Evolutionary conservation across 2,329 filamentous ascomycete genomes (phyloP), one percentile per base, ranked within the genome.

Genomic region (Capronia epimyces): DNA sequence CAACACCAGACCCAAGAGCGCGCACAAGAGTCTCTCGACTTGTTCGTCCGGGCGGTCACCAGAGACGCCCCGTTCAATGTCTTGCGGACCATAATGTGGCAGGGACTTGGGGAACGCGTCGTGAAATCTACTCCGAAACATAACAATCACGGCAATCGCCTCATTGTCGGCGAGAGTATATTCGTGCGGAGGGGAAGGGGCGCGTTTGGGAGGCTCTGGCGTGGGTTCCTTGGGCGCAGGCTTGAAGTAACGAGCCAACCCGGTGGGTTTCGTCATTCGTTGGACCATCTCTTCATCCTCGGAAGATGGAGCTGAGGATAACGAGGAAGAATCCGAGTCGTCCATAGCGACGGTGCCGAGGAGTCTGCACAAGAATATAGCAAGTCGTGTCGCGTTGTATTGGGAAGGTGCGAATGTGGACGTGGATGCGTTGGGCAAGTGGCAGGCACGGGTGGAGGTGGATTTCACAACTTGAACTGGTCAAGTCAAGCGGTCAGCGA

Each of bases 61-160:
- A 55, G 84, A 81, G 45, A 96, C 80, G 45, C 93, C 93, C 67
- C 80, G 79, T 71, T 98, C 93, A 55, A 98, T 81, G 69, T 98
- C 94, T 71, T 98, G 91, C 10, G 93, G 93, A 18, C 93, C 93
- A 61, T 95, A 89, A 66, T 95, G 87, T 59, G 87, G 78, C 29
- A 95, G 77, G 25, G 89, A 93, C 69, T 89, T 86, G 42, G 90
- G 86, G 61, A 98, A 93, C 54, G 82, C 86, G 54, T 95, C 89
- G 71, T 80, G 83, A 70, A 98, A 97, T 65, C 93, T 88, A 69
- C 87, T 86, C 68, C 91, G 83, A 72, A 97, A 98, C 88, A 95
- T 96, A 61, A 97, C 89, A 69, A 98, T 87, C 72, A 98, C 96
- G 89, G 91, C 86, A 72, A 97, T 90, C 66, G 93, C 86, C 56